Evolutionary conservation across 2,329 filamentous ascomycete genomes (phyloP), one percentile per base, ranked within the genome.

Genomic region (Arthrobotrys entomopaga): DNA sequence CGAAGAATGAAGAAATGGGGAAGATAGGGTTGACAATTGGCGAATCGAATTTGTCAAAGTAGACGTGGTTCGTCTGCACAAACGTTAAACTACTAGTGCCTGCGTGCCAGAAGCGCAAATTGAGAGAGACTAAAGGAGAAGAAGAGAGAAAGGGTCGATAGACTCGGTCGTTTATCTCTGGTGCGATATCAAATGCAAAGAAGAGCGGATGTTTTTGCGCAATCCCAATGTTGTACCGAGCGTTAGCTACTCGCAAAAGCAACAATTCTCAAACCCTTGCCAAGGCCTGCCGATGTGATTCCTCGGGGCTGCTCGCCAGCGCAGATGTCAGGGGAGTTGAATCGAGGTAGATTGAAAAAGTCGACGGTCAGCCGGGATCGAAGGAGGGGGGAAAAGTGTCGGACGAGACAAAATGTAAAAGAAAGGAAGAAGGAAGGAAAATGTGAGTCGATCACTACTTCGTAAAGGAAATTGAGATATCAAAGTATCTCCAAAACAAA

Each of bases 281-380:
- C n/a, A n/a, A n/a, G 57, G 57, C 65, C 42, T 61, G 42, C 58
- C 42, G 46, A 50, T 59, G 56, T 24, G 22, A 43, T 50, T 40
- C 50, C 50, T 48, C 26, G 38, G 58, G 34, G 56, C 50, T 61
- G 61, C 48, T 54, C 65, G 61, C 61, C 69, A 66, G 61, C 50
- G 50, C 56, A 66, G 65, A 66, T 50, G 56, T 48, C 61, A 66
- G 24, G 46, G 69, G 69, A 66, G 56, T 52, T 42, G 56, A 63
- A 57, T 42, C 50, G 61, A 73, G 52, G 54, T 65, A 72, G 54
- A 72, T 72, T 72, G 60, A 65, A 56, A 69, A 65, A 56, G 58
- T 29, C 26, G 26, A 29, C 26, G 26, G 11, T 16, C 19, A 43
- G 22, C 38, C 16, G 54, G 40, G 13, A 52, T 38, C 40, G 46